Base-by-base conservation (phyloP, 202 grass and related monocot species). In the Panicum virgatum region DNA sequence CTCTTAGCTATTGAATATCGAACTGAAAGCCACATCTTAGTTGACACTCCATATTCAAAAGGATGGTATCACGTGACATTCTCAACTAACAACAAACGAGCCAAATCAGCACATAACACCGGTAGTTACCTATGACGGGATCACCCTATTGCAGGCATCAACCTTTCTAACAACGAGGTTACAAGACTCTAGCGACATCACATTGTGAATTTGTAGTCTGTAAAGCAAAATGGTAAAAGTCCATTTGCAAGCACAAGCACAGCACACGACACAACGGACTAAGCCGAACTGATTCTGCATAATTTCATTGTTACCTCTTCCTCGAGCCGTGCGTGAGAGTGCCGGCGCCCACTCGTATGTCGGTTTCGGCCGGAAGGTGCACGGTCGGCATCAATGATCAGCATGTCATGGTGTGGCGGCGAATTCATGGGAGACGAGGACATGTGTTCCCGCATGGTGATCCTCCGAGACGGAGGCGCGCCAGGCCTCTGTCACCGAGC, bases 361-460 rank as follows among this genome's bases (percentile, higher is more conserved):
- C 76, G 86, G 61, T 74, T 81, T 34, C 82, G 83, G 23, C 86
- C 84, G 14, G 90, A 83, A 29, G 90, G 87, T 2, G 73, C 51
- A 14, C 89, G 72, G 75, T 91, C 90, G 34, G 82, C 69, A 8
- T 86, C 92, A 22, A 76, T 61, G 64, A 88, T 84, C 73, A 79
- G 86, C 77, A 71, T 73, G 69, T 80, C 83, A 61, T 86, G 86
- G 86, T 86, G 80, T 19, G 88, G 79, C 30, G 87, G 88, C 23
- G 96, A 94, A 9, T 92, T 81, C 62, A 86, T 82, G 47, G 92
- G 82, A 19, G 92, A 93, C 10, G 92, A 60, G 0, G 92, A 77
- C 36, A 95, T 93, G 79, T 98, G 88, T 71, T 98, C 96, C 74
- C 87, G 89, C 86, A 95, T 88, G 61, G 86, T 90, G 37, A 86